Evolutionary conservation across 352 stramenopile species (phyloP).

Genomic region (Thalassiosira sp.): DNA sequence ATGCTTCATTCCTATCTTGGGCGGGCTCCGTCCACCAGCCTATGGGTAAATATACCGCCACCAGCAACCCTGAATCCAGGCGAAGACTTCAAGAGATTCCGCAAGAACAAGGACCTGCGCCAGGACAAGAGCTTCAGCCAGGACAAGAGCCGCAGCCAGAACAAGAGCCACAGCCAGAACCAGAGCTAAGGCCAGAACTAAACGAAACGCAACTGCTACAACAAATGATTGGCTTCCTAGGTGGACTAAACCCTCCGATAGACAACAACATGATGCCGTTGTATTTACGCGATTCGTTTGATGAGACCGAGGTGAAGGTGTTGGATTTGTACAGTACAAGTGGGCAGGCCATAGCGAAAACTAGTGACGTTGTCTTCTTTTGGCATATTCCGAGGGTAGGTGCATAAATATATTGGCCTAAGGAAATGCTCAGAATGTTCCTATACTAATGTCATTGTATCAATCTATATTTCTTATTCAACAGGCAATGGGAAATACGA

Average conservation of each 20-base stretch:
- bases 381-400: slow-evolving; percentile 36
- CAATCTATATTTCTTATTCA: not conserved
- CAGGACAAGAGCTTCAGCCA: too few species aligned
- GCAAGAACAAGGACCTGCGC: too few species aligned
- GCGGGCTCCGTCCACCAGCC: too few species aligned
- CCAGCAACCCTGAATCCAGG: too few species aligned
- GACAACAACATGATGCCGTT: slow-evolving; percentile 26
- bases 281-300: slow-evolving; percentile 25
- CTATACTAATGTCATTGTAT: not conserved
- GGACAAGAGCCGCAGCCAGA: too few species aligned
- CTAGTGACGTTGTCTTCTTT: slow-evolving; percentile 36
- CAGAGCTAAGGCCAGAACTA: too few species aligned
- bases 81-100: too few species aligned
- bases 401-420: not conserved
- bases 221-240: slow-evolving; percentile 17
- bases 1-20: too few species aligned
- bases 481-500: slow-evolving; percentile 23
- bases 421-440: not conserved
- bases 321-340: not conserved
- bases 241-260: slow-evolving; percentile 24
- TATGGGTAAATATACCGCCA: too few species aligned
- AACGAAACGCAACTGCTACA: slow-evolving; percentile 2
- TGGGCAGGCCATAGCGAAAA: not conserved
- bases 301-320: slow-evolving; percentile 3
- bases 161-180: too few species aligned